Evolutionary conservation across 495 filamentous ascomycete genomes (phyloP).

Genomic region (Penicillium diatomitis): DNA sequence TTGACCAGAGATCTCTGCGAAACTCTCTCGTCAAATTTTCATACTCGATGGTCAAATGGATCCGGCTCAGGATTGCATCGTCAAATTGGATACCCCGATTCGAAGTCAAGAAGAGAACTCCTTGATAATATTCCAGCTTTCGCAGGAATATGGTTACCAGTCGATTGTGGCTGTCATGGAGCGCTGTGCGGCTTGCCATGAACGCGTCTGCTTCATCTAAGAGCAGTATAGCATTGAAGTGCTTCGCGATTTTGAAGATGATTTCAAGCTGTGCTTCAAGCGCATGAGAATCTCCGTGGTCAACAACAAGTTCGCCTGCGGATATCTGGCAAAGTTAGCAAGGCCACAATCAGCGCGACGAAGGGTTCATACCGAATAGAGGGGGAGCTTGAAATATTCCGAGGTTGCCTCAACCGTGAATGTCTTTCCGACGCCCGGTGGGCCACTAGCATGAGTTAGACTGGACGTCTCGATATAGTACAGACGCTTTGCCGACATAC

Average conservation of each 20-base stretch:
- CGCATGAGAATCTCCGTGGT: background rate
- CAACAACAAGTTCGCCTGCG: background rate
- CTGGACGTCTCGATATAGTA: background rate
- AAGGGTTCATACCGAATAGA: background rate
- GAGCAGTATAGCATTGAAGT: background rate
- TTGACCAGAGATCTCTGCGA: background rate
- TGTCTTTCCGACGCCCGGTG: constrained; percentile 26
- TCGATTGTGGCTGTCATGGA: background rate
- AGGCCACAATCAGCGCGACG: background rate
- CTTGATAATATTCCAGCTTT: constrained; percentile 48
- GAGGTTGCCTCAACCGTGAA: constrained; percentile 25
- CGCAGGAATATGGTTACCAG: constrained; percentile 35
- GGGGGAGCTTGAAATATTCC: constrained; percentile 7
- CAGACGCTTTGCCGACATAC: no score
- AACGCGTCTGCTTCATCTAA: background rate
- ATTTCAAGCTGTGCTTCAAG: background rate
- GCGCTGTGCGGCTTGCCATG: background rate
- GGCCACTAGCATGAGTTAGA: constrained; percentile 14
- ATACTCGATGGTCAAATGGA: background rate
- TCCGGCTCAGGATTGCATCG: constrained; percentile 8
- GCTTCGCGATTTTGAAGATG: background rate
- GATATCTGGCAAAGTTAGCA: background rate
- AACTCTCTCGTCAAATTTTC: background rate
- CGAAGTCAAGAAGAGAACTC: constrained; percentile 26
- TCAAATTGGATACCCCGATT: constrained; percentile 25